Base-by-base conservation (phyloP, 2,329 filamentous ascomycete genomes). In the Phoma sp. region DNA sequence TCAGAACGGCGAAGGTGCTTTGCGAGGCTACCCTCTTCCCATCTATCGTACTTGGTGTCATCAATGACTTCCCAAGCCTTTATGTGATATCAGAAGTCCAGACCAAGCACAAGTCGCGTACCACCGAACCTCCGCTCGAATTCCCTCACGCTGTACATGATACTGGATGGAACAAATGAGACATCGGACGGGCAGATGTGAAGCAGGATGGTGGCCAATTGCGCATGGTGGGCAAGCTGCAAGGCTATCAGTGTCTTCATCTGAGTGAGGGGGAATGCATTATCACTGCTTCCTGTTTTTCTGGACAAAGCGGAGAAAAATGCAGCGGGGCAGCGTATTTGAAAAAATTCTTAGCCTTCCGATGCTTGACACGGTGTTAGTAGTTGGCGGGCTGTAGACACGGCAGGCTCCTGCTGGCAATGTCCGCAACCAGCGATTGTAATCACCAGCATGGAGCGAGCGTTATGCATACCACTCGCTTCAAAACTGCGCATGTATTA, bases 371-470 rank as follows among this genome's bases (percentile, higher is more conserved):
- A 22, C 42, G 30, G 7, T 18, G 11, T 24, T 37, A 42, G 24
- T 27, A 8, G 30, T 13, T 29, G 14, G 41, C n/a, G 29, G 41
- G 36, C 18, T 18, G 18, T 18, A 18, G 18, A 18, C 35, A 32
- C 22, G 14, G 42, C 36, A 50, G 27, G 30, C 30, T 25, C 29
- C 33, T 39, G 22, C 24, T 36, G 35, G 23, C 33, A n/a, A 9
- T 25, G 23, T 36, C 52, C 32, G 52, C 47, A 47, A 55, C 32
- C 42, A 42, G 52, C 47, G 40, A 46, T 13, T 25, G 7, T n/a
- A 38, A 24, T n/a, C 36, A 38, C 14, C 5, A 33, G 1, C 3
- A 32, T 23, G 14, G 49, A 29, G 13, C 18, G 36, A 18, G n/a
- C 18, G 27, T 22, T 55, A 36, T 37, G 37, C 36, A 27, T n/a